These are phyloP conservation scores for Tricholoma sp. DNA, from an alignment of 768 basidiomycete genomes.

Conservation along the genomic window DNA sequence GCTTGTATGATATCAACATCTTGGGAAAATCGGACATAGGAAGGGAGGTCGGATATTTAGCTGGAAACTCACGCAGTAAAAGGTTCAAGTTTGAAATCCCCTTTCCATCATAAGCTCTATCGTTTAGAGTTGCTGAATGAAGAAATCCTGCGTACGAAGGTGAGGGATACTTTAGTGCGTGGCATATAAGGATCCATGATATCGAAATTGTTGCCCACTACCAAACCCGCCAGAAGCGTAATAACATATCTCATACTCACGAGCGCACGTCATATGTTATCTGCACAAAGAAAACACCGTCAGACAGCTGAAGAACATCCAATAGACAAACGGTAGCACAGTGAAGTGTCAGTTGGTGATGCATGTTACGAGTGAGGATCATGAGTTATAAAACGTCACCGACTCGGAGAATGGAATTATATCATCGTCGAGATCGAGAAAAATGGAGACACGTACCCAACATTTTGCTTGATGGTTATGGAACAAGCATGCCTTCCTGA, in stretches of 20 bases:
- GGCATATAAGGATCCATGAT: constrained; percentile 30
- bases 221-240: constrained; percentile 28
- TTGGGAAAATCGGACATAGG: constrained; percentile 23
- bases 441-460: constrained; percentile 18
- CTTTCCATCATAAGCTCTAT: background rate
- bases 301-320: constrained; percentile 5
- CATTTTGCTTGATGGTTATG: no score
- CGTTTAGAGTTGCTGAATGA: constrained; percentile 1
- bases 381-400: constrained; percentile 56
- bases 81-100: background rate
- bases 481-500: no score
- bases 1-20: constrained; percentile 61
- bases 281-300: background rate
- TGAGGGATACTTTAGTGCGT: constrained; percentile 32
- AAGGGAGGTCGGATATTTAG: background rate
- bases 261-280: background rate
- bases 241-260: constrained; percentile 9
- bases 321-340: constrained; percentile 8
- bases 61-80: constrained; percentile 4
- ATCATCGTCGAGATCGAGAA: constrained; percentile 44
- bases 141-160: background rate
- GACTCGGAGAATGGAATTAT: constrained; percentile 62
- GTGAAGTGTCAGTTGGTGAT: constrained; percentile 53
- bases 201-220: constrained; percentile 30
- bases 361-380: constrained; percentile 79